Evolutionary conservation across 2,329 filamentous ascomycete genomes (phyloP), one percentile per base, ranked within the genome.

Genomic region (Monilinia vaccinii-corymbosi): DNA sequence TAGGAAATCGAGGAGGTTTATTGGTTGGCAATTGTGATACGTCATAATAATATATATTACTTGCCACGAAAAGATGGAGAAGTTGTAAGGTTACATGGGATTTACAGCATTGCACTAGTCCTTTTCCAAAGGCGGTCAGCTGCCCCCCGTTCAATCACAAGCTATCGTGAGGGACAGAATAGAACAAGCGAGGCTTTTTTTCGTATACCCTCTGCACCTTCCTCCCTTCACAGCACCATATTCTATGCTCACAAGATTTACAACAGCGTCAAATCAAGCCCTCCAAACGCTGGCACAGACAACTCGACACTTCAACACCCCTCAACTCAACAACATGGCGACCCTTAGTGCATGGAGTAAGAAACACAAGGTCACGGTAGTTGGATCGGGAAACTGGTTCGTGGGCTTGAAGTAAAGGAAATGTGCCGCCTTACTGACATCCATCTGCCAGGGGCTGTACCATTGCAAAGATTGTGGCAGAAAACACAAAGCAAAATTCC

Each of bases 351-450:
- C 80, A 60, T 75, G 81, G 64, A 77, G 78, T 63, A 88, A 84
- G 77, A 91, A 88, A 76, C 91, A 96, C 82, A 95, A 91, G 80
- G 89, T 97, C 71, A 92, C 91, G 63, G 84, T 99, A 56, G 84
- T 99, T 66, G 94, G 94, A 69, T 97, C 93, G 56, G 94, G 94
- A 70, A 99, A 99, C 76, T 99, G 94, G 91, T 93, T 79, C 63
- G 79, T 59, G 18, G 11, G 21, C 14, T 18, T 5, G 16, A 45
- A 28, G 2, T 48, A 34, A 23, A 42, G 13, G 8, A 13, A 2
- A 14, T 40, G 6, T 6, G 4, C 13, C 6, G 2, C 4, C 40
- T 36, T 49, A 31, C 60, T 60, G 46, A 68, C 50, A 61, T 64
- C 65, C 50, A 61, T 64, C 65, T 44, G 69, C 57, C 52, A 94